phyloP scores from a whole-genome alignment of 208 protist species.

The Trypanosoma cruzi region DNA sequence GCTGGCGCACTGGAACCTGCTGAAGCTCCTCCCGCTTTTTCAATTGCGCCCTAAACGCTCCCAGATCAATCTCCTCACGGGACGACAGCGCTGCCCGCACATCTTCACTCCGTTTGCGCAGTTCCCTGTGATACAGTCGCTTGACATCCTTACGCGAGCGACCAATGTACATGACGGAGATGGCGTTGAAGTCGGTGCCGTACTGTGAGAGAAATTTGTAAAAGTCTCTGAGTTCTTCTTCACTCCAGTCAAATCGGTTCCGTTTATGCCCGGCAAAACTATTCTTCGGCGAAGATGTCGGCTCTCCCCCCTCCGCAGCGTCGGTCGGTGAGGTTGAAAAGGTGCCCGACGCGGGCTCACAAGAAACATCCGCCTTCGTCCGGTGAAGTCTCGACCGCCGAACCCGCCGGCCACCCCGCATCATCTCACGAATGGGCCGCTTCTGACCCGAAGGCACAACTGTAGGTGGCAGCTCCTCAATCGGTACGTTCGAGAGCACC shows the following conservation, averaged over 20 bases:
- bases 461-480: constrained; percentile 83
- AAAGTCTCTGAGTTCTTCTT: constrained; percentile 75
- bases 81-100: constrained; percentile 57
- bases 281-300: neutral
- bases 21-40: constrained; percentile 38
- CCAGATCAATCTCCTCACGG: constrained; percentile 66
- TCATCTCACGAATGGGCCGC: constrained; percentile 61
- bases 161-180: constrained; percentile 72
- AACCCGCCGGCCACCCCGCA: constrained; percentile 31
- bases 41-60: constrained; percentile 52
- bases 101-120: constrained; percentile 50
- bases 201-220: constrained; percentile 86
- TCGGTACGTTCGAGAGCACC: constrained; percentile 53
- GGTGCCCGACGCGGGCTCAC: neutral
- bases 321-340: neutral
- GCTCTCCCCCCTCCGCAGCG: neutral
- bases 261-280: constrained; percentile 24
- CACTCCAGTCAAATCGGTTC: constrained; percentile 60
- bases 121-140: constrained; percentile 80
- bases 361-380: neutral
- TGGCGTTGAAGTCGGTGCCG: constrained; percentile 90
- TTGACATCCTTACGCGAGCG: constrained; percentile 77
- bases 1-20: constrained; percentile 36
- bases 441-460: constrained; percentile 37
- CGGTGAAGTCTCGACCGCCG: neutral